A percentile compares a stretch with the other conserved stretches of the same genome.
phyloP scores from a whole-genome alignment of 139 green algal species.

The Microglena sp. region DNA sequence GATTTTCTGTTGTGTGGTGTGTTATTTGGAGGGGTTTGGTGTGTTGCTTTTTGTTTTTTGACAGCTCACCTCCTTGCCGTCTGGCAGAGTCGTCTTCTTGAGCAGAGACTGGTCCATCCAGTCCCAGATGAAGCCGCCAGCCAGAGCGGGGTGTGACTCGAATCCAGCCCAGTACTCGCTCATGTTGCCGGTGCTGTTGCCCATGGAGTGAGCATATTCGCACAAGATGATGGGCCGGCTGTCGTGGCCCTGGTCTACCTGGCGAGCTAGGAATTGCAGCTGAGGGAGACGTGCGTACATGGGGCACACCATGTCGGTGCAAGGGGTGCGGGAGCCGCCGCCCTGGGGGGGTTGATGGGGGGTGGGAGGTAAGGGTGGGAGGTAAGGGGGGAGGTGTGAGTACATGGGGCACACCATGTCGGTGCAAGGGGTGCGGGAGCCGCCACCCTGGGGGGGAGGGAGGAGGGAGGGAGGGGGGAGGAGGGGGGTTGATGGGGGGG shows the following conservation, averaged over 20 bases:
- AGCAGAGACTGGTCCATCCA: constrained; percentile 89
- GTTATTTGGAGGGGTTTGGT: too few species aligned
- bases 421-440: constrained; percentile 69
- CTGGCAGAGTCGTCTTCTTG: constrained; percentile 5
- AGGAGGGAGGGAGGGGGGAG: not conserved
- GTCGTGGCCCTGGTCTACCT: constrained; percentile 9
- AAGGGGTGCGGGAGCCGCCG: constrained; percentile 63
- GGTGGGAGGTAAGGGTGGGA: too few species aligned
- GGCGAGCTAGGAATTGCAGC: constrained; percentile 9
- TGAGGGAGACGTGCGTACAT: constrained; percentile 80
- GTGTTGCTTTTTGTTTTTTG: too few species aligned
- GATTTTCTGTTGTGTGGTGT: too few species aligned
- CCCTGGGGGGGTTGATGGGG: too few species aligned
- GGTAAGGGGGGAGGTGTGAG: constrained; percentile 42
- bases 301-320: constrained; percentile 91
- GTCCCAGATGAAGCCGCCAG: constrained; percentile 98
- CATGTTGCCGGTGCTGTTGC: constrained; percentile 91
- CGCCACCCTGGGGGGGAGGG: constrained; percentile 57
- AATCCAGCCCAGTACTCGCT: constrained; percentile 83
- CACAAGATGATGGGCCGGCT: constrained; percentile 80
- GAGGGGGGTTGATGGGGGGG: too few species aligned
- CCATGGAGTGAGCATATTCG: constrained; percentile 96
- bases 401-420: constrained; percentile 98
- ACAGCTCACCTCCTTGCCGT: too few species aligned
- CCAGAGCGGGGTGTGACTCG: constrained; percentile 37